These are phyloP conservation scores for Phlyctochytrium planicorne DNA, from an alignment of 192 early-diverging fungal species.

Conservation along the genomic window DNA sequence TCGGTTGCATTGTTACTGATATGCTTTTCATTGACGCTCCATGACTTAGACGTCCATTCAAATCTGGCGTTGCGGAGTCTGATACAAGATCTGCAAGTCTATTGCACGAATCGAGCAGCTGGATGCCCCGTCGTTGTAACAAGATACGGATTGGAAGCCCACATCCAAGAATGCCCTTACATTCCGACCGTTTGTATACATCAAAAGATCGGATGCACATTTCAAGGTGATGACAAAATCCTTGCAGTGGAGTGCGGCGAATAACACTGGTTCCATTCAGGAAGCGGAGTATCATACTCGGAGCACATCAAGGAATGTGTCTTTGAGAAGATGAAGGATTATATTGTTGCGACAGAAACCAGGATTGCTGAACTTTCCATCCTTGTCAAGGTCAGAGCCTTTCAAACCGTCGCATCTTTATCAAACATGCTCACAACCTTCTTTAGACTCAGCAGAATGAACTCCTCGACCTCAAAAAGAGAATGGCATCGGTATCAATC, in stretches of 20 bases:
- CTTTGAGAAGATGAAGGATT: constrained; percentile 50
- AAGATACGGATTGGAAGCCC: constrained; percentile 48
- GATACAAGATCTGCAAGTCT: constrained; percentile 53
- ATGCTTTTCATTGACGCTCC: constrained; percentile 9
- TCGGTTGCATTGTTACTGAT: neutral
- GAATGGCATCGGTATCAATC: constrained; percentile 11
- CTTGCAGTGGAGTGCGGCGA: constrained; percentile 2
- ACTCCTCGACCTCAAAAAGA: constrained; percentile 8
- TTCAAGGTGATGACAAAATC: constrained; percentile 33
- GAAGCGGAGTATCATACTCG: constrained; percentile 25
- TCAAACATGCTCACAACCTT: neutral
- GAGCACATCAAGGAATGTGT: constrained; percentile 52
- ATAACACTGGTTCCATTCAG: constrained; percentile 32
- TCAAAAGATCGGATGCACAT: constrained; percentile 48
- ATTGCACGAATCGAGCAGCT: constrained; percentile 49
- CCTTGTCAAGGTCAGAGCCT: constrained; percentile 8
- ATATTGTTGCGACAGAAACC: constrained; percentile 43
- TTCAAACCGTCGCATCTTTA: neutral
- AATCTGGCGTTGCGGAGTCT: constrained; percentile 56
- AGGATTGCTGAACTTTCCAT: constrained; percentile 1
- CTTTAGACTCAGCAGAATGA: constrained; percentile 10
- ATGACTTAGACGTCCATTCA: constrained; percentile 53
- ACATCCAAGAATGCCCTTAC: constrained; percentile 50
- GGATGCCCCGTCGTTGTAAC: constrained; percentile 50
- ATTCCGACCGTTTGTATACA: constrained; percentile 45